These are phyloP conservation scores for Amaranthus hypochondriacus DNA, from an alignment of 148 eudicot genomes.

Conservation along the genomic window DNA sequence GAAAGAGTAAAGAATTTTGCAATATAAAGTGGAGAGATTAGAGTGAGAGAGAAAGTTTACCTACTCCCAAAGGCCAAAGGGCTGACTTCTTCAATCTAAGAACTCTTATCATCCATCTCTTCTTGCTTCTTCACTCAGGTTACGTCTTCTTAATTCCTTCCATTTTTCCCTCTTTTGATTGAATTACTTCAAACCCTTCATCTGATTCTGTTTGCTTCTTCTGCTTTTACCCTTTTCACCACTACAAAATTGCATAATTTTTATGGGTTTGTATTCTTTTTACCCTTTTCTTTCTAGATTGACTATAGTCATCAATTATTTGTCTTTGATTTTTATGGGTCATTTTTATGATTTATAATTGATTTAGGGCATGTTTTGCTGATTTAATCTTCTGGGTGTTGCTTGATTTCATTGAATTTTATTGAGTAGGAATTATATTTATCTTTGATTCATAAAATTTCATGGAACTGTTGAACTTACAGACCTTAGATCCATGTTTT, in stretches of 20 bases:
- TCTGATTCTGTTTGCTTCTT: neutral
- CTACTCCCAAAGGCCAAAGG: conserved; percentile 12
- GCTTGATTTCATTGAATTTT: neutral
- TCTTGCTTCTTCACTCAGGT: conserved; percentile 14
- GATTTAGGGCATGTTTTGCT: conserved; percentile 9
- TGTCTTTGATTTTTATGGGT: neutral
- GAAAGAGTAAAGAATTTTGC: conserved; percentile 8
- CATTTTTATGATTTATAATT: conserved; percentile 10
- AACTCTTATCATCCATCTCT: neutral
- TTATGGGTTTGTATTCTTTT: conserved; percentile 9
- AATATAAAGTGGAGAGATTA: conserved; percentile 7
- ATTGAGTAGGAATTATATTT: neutral
- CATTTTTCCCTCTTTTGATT: neutral
- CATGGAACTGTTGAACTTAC: neutral
- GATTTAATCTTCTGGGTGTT: neutral
- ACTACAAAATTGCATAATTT: neutral
- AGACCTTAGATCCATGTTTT: conserved; percentile 14
- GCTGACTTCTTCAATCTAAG: conserved; percentile 18
- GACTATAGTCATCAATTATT: neutral
- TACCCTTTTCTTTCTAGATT: neutral
- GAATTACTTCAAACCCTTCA: conserved; percentile 4
- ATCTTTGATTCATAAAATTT: conserved; percentile 4
- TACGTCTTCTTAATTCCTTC: neutral
- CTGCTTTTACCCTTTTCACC: neutral
- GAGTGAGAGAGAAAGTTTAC: conserved; percentile 22